Evolutionary conservation across 495 filamentous ascomycete species (phyloP), one percentile per base, ranked within the genome.

Genomic region (Lophiotrema nucula): DNA sequence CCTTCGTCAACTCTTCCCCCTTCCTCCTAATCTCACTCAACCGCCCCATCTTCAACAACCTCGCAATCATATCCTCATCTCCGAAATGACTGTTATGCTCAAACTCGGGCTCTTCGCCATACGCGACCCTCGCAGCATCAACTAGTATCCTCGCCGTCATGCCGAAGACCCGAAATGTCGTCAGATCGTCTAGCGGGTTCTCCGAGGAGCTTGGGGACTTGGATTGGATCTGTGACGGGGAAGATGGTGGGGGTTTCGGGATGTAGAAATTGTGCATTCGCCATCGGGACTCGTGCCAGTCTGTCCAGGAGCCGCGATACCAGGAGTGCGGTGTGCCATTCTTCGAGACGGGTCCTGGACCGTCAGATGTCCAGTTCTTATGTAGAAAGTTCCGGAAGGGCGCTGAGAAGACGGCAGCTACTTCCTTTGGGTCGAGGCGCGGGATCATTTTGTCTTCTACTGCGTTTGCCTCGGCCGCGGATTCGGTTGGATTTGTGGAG

Each of bases 131-230:
- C 10, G 92, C 90, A 2, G 86, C 85, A 70, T 97, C 92, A 2
- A 96, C 87, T 35, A 96, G 64, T 25, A 96, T 92, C 35, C 89
- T 75, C 6, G 89, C 91, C 43, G 92, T 97, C 88, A 96, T 92
- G 18, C 91, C 91, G 77, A 88, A 96, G 5, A 97, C 89, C 19
- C 87, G 81, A 69, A 90, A 92, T 16, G 84, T 76, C 43, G 75
- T 76, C 8, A 80, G 57, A 16, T 74, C 68, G 0, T 69, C 66
- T 1, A 69, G 38, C 19, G 76, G 72, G 19, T 10, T 10, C 27
- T n/a, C 2, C n/a, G 13, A n/a, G 15, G 8, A 6, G 39, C 10
- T 45, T 5, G 42, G 15, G 15, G 27, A 6, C 13, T 47, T 31
- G 1, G 16, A n/a, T 19, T 37, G 10, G 23, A 24, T 26, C 21